Evolutionary conservation across 805 yeast genomes (phyloP).

Genomic region (Teunomyces stri): DNA sequence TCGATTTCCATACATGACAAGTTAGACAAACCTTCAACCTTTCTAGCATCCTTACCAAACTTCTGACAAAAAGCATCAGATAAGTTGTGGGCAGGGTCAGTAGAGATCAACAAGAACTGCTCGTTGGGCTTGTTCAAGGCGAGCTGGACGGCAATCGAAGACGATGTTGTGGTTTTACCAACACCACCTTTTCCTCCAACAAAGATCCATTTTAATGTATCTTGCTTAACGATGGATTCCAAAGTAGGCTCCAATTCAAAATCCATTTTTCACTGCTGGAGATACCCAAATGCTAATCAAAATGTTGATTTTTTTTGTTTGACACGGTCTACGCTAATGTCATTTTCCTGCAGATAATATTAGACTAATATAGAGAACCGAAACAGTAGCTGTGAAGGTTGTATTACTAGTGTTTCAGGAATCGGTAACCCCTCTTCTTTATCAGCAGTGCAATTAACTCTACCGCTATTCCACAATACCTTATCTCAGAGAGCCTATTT

Average conservation of each 20-base stretch:
- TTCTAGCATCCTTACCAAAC: constrained; percentile 94
- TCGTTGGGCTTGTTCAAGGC: constrained; percentile 79
- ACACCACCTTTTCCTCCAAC: constrained; percentile 99
- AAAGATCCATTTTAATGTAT: constrained; percentile 87
- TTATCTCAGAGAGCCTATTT: too few relatives aligned
- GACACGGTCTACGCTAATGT: neutral
- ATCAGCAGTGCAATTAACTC: too few relatives aligned
- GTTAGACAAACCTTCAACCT: constrained; percentile 84
- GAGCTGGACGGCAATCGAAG: constrained; percentile 90
- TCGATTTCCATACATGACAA: constrained; percentile 98
- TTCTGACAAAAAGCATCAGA: constrained; percentile 98
- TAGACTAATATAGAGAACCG: too few relatives aligned
- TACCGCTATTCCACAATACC: too few relatives aligned
- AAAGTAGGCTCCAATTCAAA: constrained; percentile 70
- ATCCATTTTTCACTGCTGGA: constrained; percentile 37
- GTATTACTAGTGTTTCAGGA: too few relatives aligned
- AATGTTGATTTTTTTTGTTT: neutral
- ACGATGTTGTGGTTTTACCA: constrained; percentile 97
- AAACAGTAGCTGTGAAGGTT: too few relatives aligned
- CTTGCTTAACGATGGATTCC: constrained; percentile 59
- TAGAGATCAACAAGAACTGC: constrained; percentile 83
- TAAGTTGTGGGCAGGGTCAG: constrained; percentile 98
- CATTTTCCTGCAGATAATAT: neutral
- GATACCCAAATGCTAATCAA: neutral
- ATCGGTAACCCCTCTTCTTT: too few relatives aligned